Evolutionary conservation across 352 stramenopile genomes (phyloP), one percentile per base, ranked within the genome.

Genomic region (Phytophthora cactorum): DNA sequence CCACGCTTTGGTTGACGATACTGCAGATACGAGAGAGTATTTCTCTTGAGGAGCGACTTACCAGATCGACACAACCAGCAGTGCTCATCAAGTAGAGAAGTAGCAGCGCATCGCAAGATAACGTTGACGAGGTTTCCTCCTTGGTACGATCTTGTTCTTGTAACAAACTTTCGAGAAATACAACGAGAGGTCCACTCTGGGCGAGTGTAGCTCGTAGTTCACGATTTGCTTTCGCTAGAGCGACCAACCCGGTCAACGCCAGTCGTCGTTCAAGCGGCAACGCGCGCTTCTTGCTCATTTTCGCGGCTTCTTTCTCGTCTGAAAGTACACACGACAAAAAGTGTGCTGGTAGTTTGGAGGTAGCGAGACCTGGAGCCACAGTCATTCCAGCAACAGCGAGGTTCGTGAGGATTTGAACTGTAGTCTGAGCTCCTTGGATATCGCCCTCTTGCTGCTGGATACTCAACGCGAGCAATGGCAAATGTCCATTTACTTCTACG

Each of bases 351-450:
- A 90, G 54, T 52, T 88, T 89, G 14, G 63, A 75, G 8, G 70
- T 62, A 8, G 74, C 46, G 15, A 91, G 53, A 7, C 67, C 58
- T 1, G 61, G 49, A 6, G 57, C 70, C 10, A 80, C 76, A 14
- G 43, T 28, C 43, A 69, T 27, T 4, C 63, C 66, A 27, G 74
- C 72, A 6, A 54, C 34, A 1, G 81, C 65, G 12, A 91, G 50
- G 49, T 89, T 89, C 0, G 68, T 68, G 6, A 91, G 74, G 41
- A 82, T 84, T 61, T 88, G 66, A 31, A 90, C 65, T 0, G 75
- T 87, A 12, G 52, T 75, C 15, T 72, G 31, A 32, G 63, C 68
- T 11, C 56, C 68, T 65, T 65, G 52, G 6, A 65, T 27, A 36
- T 75, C 57, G 32, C 61, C 34, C 10, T 68, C 45, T 41, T 75